Percentiles rank a stretch among this genome's conserved stretches.
Conservation (phyloP, 305 asterid species). For the Solanum chacoense region DNA sequence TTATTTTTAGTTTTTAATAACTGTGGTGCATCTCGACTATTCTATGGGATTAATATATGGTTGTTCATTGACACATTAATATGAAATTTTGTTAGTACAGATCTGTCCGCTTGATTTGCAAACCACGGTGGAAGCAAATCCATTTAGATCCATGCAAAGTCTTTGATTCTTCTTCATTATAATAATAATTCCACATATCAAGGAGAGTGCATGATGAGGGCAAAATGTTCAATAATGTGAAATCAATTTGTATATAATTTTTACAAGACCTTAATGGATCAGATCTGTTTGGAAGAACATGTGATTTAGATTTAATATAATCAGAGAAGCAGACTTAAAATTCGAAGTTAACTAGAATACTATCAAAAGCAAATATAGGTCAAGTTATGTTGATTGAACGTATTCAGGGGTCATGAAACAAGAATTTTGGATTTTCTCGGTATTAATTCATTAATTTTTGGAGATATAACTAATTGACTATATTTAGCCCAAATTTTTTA, state of each 20-base stretch:
- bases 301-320: not conserved
- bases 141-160: not conserved
- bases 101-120: not conserved
- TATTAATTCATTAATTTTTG: no score
- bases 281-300: not conserved
- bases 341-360: not conserved
- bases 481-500: not conserved
- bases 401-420: not conserved
- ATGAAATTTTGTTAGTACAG: not conserved
- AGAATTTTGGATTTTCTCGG: no score
- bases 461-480: fast-evolving
- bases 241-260: not conserved
- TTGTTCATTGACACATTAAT: not conserved
- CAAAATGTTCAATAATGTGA: not conserved
- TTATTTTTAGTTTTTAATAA: not conserved
- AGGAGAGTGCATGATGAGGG: not conserved
- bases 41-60: not conserved
- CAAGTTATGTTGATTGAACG: not conserved
- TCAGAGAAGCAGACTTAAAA: not conserved
- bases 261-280: not conserved
- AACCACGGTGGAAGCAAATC: not conserved
- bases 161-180: not conserved
- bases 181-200: not conserved
- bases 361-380: not conserved
- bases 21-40: not conserved